Base-by-base conservation (phyloP, 2,329 filamentous ascomycete species). In the Hypoxylon sp. region DNA sequence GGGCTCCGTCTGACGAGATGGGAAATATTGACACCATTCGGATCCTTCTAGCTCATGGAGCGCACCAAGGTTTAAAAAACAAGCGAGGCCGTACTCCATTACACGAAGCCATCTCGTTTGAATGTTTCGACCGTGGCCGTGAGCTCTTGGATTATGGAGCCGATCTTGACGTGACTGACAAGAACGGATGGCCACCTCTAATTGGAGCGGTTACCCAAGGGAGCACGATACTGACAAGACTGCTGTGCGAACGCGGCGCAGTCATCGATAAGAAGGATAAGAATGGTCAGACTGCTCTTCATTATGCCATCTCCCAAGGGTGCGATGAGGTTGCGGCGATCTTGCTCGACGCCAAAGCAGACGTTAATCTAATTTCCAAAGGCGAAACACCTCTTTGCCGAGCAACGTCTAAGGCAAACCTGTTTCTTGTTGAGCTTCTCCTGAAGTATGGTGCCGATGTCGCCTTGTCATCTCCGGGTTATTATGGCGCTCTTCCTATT, bases 341-440 rank as follows among this genome's bases (percentile, higher is more conserved):
- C 15, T 45, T 64, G 12, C 35, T 64, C 11, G 49, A 51, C 8
- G 59, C 60, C 8, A 56, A 58, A n/a, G 62, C 51, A 3, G 52
- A 62, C 31, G 45, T 50, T 12, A 64, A 64, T 31, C 50, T 63
- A 7, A 36, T 60, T n/a, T 57, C 59, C 19, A 64, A 55, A 29
- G 62, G 62, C 25, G 62, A 64, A 43, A 63, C 60, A 7, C 60
- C 62, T 9, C 49, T 63, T 13, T 64, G 58, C 16, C 58, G 54
- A 21, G 62, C 60, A 17, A 53, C 56, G 13, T 60, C 59, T 5
- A 62, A 62, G 49, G 58, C 56, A 12, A 59, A 51, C 38, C 6
- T 49, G 26, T n/a, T 41, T n/a, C 44, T 63, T 6, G 47, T 63
- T 15, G 38, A 38, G 11, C 49, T 61, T 21, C 50, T 64, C 12